Percentiles rank a stretch among this genome's conserved stretches.
These are phyloP conservation scores for Artemisia argyi DNA, from an alignment of 129 eudicot genomes.

Conservation along the genomic window DNA sequence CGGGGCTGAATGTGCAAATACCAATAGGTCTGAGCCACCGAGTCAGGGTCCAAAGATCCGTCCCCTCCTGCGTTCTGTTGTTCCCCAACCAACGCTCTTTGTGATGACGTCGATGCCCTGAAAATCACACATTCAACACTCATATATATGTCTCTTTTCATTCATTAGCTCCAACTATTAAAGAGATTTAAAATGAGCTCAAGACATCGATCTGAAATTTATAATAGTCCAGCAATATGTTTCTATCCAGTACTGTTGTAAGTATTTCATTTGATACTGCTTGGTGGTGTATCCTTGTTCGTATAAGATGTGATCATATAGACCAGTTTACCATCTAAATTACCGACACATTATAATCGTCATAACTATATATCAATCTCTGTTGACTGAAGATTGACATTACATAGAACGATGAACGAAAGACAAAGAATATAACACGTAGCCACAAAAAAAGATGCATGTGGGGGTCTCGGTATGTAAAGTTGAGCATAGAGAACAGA, in stretches of 20 bases:
- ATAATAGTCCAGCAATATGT: not conserved
- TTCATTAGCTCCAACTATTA: no score
- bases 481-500: slow-evolving; percentile 21
- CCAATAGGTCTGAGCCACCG: slow-evolving; percentile 91
- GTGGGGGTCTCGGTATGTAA: slow-evolving; percentile 29
- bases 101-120: slow-evolving; percentile 33
- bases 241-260: not conserved
- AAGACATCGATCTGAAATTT: no score
- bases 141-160: not conserved
- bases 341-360: not conserved
- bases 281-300: not conserved
- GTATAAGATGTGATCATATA: no score
- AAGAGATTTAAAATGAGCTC: no score
- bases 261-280: not conserved
- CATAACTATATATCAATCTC: not conserved
- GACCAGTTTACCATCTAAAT: not conserved
- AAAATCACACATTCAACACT: not conserved
- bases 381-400: slow-evolving; percentile 9
- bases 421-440: slow-evolving; percentile 34
- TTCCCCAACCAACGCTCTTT: slow-evolving; percentile 42
- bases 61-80: slow-evolving; percentile 40
- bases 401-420: slow-evolving; percentile 19
- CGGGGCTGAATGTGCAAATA: slow-evolving; percentile 74
- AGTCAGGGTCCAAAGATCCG: slow-evolving; percentile 66
- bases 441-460: slow-evolving; percentile 24